phyloP scores from a whole-genome alignment of 768 basidiomycete genomes.

The Strobilomyces echinocephalus region DNA sequence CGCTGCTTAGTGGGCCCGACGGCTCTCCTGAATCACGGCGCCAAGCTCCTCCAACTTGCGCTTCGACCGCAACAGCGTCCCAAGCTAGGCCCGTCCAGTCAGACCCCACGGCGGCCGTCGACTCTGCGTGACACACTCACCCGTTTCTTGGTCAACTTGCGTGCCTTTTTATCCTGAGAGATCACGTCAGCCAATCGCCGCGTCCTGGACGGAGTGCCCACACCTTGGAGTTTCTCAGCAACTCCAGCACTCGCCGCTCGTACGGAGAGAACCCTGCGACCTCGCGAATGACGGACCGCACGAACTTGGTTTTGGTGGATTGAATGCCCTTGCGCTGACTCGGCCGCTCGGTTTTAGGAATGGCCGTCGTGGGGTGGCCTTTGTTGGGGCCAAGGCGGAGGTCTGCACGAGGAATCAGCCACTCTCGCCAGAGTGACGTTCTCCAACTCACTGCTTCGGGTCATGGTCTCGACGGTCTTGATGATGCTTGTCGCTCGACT shows the following conservation, averaged over 20 bases:
- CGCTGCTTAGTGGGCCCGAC: constrained; percentile 53
- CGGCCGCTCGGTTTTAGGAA: constrained; percentile 70
- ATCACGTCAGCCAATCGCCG: neutral
- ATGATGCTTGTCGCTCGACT: constrained; percentile 25
- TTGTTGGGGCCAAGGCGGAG: constrained; percentile 80
- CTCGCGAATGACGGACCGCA: constrained; percentile 90
- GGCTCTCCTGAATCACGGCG: constrained; percentile 88
- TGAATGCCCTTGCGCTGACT: constrained; percentile 90
- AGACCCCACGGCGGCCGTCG: neutral
- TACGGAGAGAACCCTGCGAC: constrained; percentile 97
- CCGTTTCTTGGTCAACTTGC: constrained; percentile 99
- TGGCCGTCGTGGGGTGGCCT: constrained; percentile 83
- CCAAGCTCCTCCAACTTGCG: constrained; percentile 97
- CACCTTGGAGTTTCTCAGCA: constrained; percentile 96
- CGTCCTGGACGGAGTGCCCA: constrained; percentile 20
- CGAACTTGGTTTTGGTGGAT: constrained; percentile 89
- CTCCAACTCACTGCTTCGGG: constrained; percentile 62
- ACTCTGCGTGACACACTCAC: constrained; percentile 49
- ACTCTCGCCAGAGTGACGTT: neutral
- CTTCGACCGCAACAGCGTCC: constrained; percentile 97
- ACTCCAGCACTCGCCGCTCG: constrained; percentile 95
- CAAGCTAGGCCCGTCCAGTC: constrained; percentile 54
- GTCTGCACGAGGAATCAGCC: constrained; percentile 46
- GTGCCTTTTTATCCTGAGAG: constrained; percentile 92
- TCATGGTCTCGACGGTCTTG: constrained; percentile 67